A percentile compares a stretch with the other conserved stretches of the same genome.
These are phyloP conservation scores for Phytophthora sojae DNA, from an alignment of 352 stramenopile species.

Conservation along the genomic window DNA sequence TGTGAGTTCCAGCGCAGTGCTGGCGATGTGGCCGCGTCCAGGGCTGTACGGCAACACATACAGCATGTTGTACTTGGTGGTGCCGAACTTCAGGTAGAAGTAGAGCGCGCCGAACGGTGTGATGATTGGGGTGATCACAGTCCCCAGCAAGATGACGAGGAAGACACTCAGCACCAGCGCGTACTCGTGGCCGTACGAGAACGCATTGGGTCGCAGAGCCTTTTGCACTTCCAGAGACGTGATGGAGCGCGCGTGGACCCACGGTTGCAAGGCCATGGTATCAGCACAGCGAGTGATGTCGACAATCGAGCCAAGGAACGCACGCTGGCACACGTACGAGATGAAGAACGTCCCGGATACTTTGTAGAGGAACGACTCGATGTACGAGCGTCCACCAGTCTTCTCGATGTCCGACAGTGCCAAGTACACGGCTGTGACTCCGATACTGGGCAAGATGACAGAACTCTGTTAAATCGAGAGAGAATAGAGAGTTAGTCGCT, in stretches of 20 bases:
- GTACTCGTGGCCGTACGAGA: conserved; percentile 83
- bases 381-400: conserved; percentile 59
- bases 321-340: conserved; percentile 84
- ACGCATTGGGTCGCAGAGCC: conserved; percentile 62
- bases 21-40: conserved; percentile 70
- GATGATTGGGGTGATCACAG: conserved; percentile 80
- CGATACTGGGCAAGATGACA: conserved; percentile 81
- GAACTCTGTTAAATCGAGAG: conserved; percentile 54
- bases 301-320: conserved; percentile 79
- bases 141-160: conserved; percentile 77
- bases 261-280: conserved; percentile 72
- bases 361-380: conserved; percentile 87
- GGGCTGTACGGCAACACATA: conserved; percentile 80
- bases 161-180: conserved; percentile 82
- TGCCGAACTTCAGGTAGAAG: conserved; percentile 81
- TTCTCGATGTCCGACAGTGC: conserved; percentile 67
- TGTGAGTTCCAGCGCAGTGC: conserved; percentile 68
- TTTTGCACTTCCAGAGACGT: conserved; percentile 61
- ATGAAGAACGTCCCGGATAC: conserved; percentile 90
- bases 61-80: conserved; percentile 86
- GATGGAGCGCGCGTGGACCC: conserved; percentile 69
- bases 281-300: conserved; percentile 74
- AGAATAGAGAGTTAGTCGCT: background rate
- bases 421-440: conserved; percentile 80
- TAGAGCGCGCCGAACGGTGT: conserved; percentile 82